Evolutionary conservation across 192 early-diverging fungal genomes (phyloP).

Genomic region (Funneliformis mosseae): DNA sequence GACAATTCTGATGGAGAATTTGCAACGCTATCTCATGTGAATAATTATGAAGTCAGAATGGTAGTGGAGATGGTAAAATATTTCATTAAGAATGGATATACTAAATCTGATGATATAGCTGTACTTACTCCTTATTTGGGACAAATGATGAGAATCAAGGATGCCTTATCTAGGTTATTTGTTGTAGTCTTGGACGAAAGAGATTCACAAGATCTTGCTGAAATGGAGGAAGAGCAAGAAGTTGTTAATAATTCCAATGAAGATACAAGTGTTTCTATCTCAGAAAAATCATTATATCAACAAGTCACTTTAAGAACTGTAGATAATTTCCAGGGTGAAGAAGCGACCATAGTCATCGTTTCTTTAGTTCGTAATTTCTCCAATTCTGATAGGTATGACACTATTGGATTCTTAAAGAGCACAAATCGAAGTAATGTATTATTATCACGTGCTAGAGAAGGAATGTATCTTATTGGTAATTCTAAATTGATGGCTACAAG

Average conservation of each 20-base stretch:
- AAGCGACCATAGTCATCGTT: slow-evolving; percentile 46
- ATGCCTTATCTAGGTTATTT: slow-evolving; percentile 35
- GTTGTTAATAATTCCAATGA: too few species aligned
- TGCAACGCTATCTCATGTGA: slow-evolving; percentile 51
- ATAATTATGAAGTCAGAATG: slow-evolving; percentile 45
- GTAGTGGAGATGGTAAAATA: too few species aligned
- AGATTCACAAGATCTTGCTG: slow-evolving; percentile 40
- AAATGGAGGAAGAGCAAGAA: slow-evolving; percentile 22
- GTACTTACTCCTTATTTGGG: slow-evolving; percentile 32
- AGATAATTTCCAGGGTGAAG: slow-evolving; percentile 53
- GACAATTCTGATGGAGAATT: slow-evolving; percentile 36
- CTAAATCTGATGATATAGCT: too few species aligned
- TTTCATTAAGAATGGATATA: too few species aligned
- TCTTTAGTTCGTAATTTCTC: slow-evolving; percentile 26
- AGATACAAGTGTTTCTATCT: neutral
- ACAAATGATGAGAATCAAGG: slow-evolving; percentile 48
- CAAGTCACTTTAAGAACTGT: slow-evolving; percentile 45
- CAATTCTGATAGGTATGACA: slow-evolving; percentile 24
- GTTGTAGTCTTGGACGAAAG: slow-evolving; percentile 44
- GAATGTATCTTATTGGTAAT: slow-evolving; percentile 47
- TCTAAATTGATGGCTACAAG: slow-evolving; percentile 34
- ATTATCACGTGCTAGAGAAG: slow-evolving; percentile 59
- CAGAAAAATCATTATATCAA: slow-evolving; percentile 1
- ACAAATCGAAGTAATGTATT: slow-evolving; percentile 60
- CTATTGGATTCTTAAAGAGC: slow-evolving; percentile 59